phyloP scores from a whole-genome alignment of 768 basidiomycete genomes.

The Gloeopeniophorella convolvens region DNA sequence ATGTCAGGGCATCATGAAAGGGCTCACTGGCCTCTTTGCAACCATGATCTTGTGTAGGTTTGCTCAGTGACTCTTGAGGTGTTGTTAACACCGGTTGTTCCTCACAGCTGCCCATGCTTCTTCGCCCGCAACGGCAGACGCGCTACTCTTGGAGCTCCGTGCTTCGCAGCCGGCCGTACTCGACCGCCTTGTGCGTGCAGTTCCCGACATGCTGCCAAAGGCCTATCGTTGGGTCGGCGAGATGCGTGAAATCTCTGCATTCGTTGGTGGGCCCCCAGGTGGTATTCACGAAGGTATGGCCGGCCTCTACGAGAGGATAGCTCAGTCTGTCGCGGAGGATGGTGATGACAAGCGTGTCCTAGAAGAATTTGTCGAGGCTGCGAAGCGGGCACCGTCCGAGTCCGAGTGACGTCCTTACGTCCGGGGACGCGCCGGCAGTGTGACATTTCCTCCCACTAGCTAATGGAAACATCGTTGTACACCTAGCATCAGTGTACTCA shows the following conservation, averaged over 20 bases:
- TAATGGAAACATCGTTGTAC: background rate
- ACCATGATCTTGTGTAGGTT: conserved; percentile 48
- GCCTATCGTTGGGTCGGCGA: conserved; percentile 58
- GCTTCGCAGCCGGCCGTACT: conserved; percentile 42
- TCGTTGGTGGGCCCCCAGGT: conserved; percentile 31
- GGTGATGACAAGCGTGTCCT: conserved; percentile 35
- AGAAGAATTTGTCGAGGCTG: conserved; percentile 40
- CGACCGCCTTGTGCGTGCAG: conserved; percentile 30
- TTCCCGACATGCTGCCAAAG: conserved; percentile 53
- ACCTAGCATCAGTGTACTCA: background rate
- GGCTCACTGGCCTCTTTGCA: conserved; percentile 43
- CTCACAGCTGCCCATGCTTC: conserved; percentile 44
- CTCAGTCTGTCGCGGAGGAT: conserved; percentile 33
- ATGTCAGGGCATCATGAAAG: conserved; percentile 49
- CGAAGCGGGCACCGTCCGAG: conserved; percentile 26
- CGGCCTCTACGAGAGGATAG: conserved; percentile 39
- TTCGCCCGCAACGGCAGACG: conserved; percentile 56
- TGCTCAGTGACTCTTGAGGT: background rate
- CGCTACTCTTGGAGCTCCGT: conserved; percentile 43
- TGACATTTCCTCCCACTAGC: background rate
- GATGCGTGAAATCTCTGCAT: conserved; percentile 57
- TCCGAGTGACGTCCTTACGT: background rate
- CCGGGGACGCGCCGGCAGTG: background rate
- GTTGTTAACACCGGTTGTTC: background rate
- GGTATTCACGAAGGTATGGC: conserved; percentile 44